phyloP scores from a whole-genome alignment of 177 flowering plant genomes.

The Vitis hybrid region DNA sequence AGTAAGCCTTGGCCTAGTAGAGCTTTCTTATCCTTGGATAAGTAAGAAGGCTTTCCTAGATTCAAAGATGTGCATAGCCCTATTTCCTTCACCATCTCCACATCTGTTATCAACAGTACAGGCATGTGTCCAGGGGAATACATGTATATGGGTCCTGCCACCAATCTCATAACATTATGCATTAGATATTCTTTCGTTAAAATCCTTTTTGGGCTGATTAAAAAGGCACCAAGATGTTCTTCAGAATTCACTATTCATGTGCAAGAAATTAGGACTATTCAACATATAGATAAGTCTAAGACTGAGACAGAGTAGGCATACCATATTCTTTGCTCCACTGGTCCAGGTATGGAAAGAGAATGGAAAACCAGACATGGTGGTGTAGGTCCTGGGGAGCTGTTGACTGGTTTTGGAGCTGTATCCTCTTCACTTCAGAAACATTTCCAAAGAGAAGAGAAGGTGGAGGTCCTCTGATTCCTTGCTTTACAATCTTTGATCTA shows the following conservation, averaged over 20 bases:
- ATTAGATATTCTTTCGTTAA: too few species aligned
- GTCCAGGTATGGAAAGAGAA: slow-evolving; percentile 23
- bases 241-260: too few species aligned
- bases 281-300: too few species aligned
- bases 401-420: slow-evolving; percentile 6
- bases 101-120: slow-evolving; percentile 17
- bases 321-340: slow-evolving; percentile 29
- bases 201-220: too few species aligned
- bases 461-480: slow-evolving; percentile 34
- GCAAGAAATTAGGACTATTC: too few species aligned
- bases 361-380: slow-evolving; percentile 26
- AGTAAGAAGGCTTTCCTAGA: slow-evolving; percentile 32
- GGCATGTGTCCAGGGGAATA: slow-evolving; percentile 28
- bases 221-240: too few species aligned
- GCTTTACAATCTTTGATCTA: slow-evolving; percentile 15
- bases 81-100: slow-evolving; percentile 28
- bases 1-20: slow-evolving; percentile 33
- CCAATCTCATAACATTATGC: too few species aligned
- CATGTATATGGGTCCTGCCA: background rate
- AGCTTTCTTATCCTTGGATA: slow-evolving; percentile 25
- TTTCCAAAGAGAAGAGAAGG: slow-evolving; percentile 27
- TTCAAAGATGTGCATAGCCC: slow-evolving; percentile 15
- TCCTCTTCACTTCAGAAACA: slow-evolving; percentile 19
- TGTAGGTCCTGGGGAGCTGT: background rate
- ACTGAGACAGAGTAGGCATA: background rate